A percentile compares a stretch with the other conserved stretches of the same genome.
These are phyloP conservation scores for Entelexis sorbosivorans DNA, from an alignment of 1,139 yeast species.

Conservation along the genomic window DNA sequence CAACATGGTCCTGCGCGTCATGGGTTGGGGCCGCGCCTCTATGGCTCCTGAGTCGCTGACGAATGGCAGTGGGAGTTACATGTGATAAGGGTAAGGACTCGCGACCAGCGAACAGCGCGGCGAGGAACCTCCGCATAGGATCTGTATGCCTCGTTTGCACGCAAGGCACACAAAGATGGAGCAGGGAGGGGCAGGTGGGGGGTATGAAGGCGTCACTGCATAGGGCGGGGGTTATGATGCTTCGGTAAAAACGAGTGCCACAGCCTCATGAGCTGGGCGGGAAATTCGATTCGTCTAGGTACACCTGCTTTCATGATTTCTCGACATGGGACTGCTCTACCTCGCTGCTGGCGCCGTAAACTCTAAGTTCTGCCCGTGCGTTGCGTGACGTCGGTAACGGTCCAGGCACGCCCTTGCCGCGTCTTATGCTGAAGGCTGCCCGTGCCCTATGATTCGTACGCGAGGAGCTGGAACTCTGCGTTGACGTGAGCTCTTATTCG, in stretches of 20 bases:
- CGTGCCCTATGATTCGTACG: not conserved
- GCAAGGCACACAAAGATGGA: constrained; percentile 1
- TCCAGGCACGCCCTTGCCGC: not conserved
- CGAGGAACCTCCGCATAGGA: not conserved
- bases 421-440: not conserved
- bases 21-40: not conserved
- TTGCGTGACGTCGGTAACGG: not conserved
- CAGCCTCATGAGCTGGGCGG: not conserved
- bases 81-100: constrained; percentile 1
- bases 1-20: not conserved
- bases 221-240: not conserved
- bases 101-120: not conserved
- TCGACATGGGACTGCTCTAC: not conserved
- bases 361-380: not conserved
- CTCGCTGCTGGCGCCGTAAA: too few species aligned
- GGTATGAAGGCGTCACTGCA: not conserved
- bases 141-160: constrained; percentile 5
- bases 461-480: not conserved
- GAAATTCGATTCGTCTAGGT: not conserved
- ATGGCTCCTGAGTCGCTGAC: not conserved
- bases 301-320: not conserved
- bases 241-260: not conserved
- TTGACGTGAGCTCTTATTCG: constrained; percentile 1
- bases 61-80: not conserved
- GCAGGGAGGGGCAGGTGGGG: not conserved